phyloP scores from a whole-genome alignment of 2,329 filamentous ascomycete species.

The Cryphonectria naterciae region DNA sequence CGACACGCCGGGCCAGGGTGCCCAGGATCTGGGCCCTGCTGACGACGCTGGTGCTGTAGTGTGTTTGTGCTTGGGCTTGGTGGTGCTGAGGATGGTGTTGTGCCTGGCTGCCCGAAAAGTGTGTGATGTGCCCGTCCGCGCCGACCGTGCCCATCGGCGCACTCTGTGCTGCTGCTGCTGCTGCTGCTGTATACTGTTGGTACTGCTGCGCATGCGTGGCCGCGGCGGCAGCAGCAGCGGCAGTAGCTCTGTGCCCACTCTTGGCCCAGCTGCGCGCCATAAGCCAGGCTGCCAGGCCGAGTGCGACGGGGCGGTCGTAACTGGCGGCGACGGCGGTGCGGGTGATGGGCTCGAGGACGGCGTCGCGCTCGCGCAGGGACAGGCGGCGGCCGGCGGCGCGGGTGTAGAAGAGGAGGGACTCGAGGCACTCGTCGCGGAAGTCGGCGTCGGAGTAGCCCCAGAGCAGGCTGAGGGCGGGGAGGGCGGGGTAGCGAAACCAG shows the following conservation, averaged over 20 bases:
- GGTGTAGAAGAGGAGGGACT: constrained; percentile 27
- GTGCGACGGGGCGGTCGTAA: constrained; percentile 26
- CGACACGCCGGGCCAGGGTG: constrained; percentile 18
- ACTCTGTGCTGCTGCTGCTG: background rate
- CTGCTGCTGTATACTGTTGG: background rate
- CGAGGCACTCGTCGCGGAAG: constrained; percentile 26
- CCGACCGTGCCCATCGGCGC: constrained; percentile 16
- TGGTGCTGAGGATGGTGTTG: background rate
- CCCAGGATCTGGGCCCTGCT: constrained; percentile 3
- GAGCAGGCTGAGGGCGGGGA: constrained; percentile 25
- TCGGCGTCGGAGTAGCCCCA: constrained; percentile 28
- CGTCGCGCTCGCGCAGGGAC: constrained; percentile 24
- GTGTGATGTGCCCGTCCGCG: constrained; percentile 27
- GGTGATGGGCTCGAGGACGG: constrained; percentile 24
- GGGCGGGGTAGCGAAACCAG: constrained; percentile 24
- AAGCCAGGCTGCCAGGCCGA: constrained; percentile 21
- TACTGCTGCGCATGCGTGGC: constrained; percentile 1
- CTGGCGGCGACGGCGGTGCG: constrained; percentile 21
- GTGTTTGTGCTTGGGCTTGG: background rate
- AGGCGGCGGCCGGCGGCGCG: constrained; percentile 23
- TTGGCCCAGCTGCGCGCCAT: constrained; percentile 27
- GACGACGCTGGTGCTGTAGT: background rate
- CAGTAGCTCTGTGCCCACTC: constrained; percentile 13
- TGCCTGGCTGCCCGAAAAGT: constrained; percentile 21
- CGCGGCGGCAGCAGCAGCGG: constrained; percentile 4